Base-by-base conservation (phyloP, 2,329 filamentous ascomycete genomes). In the Paraconiothyrium sp. region DNA sequence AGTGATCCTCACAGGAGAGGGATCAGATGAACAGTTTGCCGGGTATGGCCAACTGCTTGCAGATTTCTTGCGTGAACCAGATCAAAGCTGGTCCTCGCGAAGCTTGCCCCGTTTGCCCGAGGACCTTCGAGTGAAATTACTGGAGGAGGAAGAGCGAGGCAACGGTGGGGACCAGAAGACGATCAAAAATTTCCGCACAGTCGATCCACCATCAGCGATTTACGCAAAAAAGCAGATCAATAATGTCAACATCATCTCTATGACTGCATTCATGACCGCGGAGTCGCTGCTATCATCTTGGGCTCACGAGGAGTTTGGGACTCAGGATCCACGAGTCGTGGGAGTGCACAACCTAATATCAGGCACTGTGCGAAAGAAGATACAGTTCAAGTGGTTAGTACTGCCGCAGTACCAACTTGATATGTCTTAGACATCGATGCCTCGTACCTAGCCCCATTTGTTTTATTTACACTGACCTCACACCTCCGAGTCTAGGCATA, bases 1-100 rank as follows among this genome's bases (percentile, higher is more conserved):
- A 60, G 85, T 87, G 4, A 81, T 88, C 2, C 73, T 88, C 4
- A 86, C 84, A 0, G 81, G 81, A 24, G 83, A 86, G 67, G 84
- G 84, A 4, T 74, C 83, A 9, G 85, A 87, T 62, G 85, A 87
- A 74, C 78, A 83, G 54, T 87, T 88, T 67, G 81, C 77, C 2
- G 86, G 86, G 34, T 88, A 88, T 63, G 72, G 78, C 0, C 74
- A 79, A 50, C 84, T 83, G 58, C 67, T 80, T 0, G 72, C 79
- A 0, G 84, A 87, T 56, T 81, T 80, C 56, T 76, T 88, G 1
- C 78, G 80, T 11, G 85, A 86, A 65, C 67, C 79, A 1, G 86
- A 88, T 64, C 51, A 50, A 22, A 57, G 68, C 24, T 67, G 54
- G 60, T 64, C 65, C 1, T 49, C 50, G 10, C 56, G 58, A 3